Evolutionary conservation across 106 monocot genomes (phyloP), one percentile per base, ranked within the genome.

Genomic region (Allium cepa): DNA sequence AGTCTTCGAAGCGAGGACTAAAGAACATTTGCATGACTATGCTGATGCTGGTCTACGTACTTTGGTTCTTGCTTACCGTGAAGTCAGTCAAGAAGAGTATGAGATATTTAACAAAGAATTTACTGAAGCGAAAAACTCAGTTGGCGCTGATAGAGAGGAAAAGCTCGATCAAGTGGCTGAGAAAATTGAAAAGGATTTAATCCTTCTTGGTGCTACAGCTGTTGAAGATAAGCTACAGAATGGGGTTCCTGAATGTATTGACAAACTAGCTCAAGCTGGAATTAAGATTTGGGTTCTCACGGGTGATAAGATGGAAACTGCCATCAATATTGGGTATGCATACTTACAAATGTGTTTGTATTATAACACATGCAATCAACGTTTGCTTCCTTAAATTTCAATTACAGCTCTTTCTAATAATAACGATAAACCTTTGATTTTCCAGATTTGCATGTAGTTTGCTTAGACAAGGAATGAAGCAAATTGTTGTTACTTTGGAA

Each of bases 171-270:
- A 70, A 72, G 92, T 79, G 45, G 82, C 87, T 8, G 89, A 92
- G 53, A 73, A 60, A 53, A 83, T 99, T 13, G 97, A 99, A 75
- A 82, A 75, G 62, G 75, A 90, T 84, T 72, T 99, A 57, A 82
- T 92, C 76, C 84, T 92, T 87, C 89, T 92, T 67, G 97, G 92
- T 63, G 84, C 92, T 10, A 99, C 97, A 4, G 97, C 97, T 74
- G 97, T 99, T 46, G 97, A 99, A 68, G 97, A 99, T 75, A 99
- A 92, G 66, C 77, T 99, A 55, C 97, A 99, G 70, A 79, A 85
- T 81, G 97, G 97, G 84, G 97, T 99, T 18, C 97, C 92, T 60
- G 97, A 92, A 76, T 99, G 97, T 70, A 99, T 99, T 47, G 92
- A 99, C 75, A 99, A 92, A 52, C 75, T 99, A 55, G 86, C 97